Evolutionary conservation across 2,329 filamentous ascomycete species (phyloP).

Genomic region (Epichloe glyceriae): DNA sequence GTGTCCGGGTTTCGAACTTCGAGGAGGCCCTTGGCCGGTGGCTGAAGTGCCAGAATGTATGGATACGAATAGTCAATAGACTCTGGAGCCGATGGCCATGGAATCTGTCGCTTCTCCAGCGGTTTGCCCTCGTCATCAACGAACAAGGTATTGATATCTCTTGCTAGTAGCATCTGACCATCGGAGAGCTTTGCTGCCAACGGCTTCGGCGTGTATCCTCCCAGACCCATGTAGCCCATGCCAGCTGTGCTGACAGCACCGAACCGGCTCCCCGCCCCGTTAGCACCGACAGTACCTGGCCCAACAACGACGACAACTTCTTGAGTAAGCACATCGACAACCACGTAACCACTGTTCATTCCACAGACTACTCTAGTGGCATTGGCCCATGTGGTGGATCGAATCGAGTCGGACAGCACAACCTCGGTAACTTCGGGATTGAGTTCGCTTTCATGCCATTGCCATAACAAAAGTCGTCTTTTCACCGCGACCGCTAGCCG

Average conservation of each 20-base stretch:
- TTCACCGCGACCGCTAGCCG: constrained; percentile 87
- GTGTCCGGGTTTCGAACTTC: constrained; percentile 92
- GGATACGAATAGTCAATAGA: constrained; percentile 94
- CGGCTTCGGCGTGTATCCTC: constrained; percentile 81
- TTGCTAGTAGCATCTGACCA: constrained; percentile 83
- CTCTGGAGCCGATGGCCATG: constrained; percentile 80
- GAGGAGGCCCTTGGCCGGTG: constrained; percentile 68
- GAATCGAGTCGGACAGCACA: constrained; percentile 67
- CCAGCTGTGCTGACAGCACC: constrained; percentile 71
- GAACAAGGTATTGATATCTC: constrained; percentile 92
- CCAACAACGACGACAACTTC: constrained; percentile 67
- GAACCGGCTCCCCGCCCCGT: constrained; percentile 57
- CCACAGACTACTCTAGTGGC: constrained; percentile 80
- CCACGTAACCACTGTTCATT: constrained; percentile 80
- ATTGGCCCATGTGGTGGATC: constrained; percentile 82
- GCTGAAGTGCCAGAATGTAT: constrained; percentile 78
- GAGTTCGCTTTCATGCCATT: constrained; percentile 91
- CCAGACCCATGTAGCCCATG: constrained; percentile 95
- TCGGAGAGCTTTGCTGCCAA: constrained; percentile 72
- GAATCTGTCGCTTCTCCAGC: constrained; percentile 75
- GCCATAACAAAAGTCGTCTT: constrained; percentile 78
- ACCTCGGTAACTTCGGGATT: constrained; percentile 62
- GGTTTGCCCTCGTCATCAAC: constrained; percentile 74
- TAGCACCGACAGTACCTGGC: constrained; percentile 54
- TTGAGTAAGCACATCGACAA: constrained; percentile 70